Evolutionary conservation across 2,329 filamentous ascomycete species (phyloP).

Genomic region (Polytolypa hystricis): DNA sequence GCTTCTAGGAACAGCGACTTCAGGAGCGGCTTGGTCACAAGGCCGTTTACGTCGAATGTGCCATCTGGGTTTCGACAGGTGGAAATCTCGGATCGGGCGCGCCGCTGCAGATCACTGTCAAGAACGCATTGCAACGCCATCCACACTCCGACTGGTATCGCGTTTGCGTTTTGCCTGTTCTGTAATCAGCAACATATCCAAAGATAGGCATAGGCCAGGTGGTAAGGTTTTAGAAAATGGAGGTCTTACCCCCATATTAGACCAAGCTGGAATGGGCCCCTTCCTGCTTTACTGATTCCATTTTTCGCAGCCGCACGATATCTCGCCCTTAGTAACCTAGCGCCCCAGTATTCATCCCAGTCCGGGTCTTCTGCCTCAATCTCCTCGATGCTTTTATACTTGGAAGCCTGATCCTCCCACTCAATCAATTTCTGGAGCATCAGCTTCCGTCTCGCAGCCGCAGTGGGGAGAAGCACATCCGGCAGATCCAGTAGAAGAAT

Average conservation of each 20-base stretch:
- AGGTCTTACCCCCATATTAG: conserved; percentile 9
- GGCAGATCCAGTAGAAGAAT: conserved; percentile 11
- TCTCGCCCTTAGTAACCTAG: conserved; percentile 5
- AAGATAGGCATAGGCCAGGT: not conserved
- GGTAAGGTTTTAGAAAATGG: not conserved
- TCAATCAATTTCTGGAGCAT: conserved; percentile 10
- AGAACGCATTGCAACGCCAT: conserved; percentile 8
- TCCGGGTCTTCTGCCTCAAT: conserved; percentile 23
- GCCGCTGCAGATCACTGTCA: conserved; percentile 1
- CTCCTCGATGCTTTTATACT: conserved; percentile 16
- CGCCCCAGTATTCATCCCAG: conserved; percentile 10
- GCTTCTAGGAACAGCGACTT: conserved; percentile 10
- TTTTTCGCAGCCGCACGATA: conserved; percentile 4
- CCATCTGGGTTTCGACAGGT: conserved; percentile 5
- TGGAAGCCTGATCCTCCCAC: conserved; percentile 9
- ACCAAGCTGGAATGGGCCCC: conserved; percentile 5
- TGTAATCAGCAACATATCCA: not conserved
- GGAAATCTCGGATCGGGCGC: conserved; percentile 3
- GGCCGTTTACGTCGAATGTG: conserved; percentile 5
- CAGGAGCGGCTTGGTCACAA: conserved; percentile 6
- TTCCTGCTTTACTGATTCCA: conserved; percentile 6
- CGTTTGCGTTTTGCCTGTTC: conserved; percentile 8
- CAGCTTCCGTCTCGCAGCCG: conserved; percentile 9
- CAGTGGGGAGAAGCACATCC: conserved; percentile 10
- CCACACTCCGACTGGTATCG: conserved; percentile 6